Evolutionary conservation across 208 protist species (phyloP), one percentile per base, ranked within the genome.

Genomic region (Leishmania tropica): DNA sequence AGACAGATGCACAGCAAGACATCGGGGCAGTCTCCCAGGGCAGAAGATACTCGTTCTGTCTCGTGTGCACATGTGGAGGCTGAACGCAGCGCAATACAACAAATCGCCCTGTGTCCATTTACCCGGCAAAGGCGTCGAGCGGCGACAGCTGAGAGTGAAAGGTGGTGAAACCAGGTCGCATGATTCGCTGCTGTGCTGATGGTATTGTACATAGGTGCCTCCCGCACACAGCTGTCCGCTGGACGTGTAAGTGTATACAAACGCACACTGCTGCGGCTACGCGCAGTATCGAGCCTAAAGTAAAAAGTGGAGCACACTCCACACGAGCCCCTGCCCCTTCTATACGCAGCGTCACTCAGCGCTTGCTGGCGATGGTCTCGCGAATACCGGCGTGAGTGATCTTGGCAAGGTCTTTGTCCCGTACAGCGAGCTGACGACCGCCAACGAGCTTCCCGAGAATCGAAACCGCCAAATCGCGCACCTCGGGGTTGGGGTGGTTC

Each of bases 401-500:
- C 48, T 87, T 88, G 3, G 76, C 70, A 13, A 93, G 54, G 53
- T 93, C 88, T 35, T 81, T 88, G 21, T 90, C 87, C n/a, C 87
- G 89, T 3, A 95, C 21, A 8, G 68, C 81, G 3, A 95, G 54
- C 21, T 86, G 78, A 5, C 79, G 75, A 3, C 75, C 71, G 0
- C 82, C 42, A 7, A 95, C 75, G 2, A 98, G 83, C 45, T 70
- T 81, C 6, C 75, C 79, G 24, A 92, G 70, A 47, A 96, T 64
- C 13, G 75, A 87, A 1, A 86, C 85, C 1, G 90, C 93, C 31
- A 90, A 60, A 80, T 98, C 94, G 8, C 96, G 93, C 78, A 97
- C 96, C 28, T 97, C 96, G 1, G 76, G 56, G 70, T 90, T 93
- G 17, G 87, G 87, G 79, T 97, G 93, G 74, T 97, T 96, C 28